Conservation (phyloP, 148 eudicot species). For the Pharnaceum exiguum region DNA sequence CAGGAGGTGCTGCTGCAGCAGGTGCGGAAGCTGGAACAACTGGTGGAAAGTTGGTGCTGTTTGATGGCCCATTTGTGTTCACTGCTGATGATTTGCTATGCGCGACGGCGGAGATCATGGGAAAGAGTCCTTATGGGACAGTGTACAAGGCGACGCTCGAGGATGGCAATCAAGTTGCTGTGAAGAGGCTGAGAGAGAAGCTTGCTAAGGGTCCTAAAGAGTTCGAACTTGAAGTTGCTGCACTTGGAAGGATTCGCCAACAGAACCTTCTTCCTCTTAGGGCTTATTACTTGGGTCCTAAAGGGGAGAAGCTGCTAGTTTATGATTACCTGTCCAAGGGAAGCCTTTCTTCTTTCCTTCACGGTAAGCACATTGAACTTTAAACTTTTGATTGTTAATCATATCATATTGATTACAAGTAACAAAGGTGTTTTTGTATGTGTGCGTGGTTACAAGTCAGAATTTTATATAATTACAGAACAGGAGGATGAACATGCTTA, state of each 20-base stretch:
- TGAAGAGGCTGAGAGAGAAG: constrained; percentile 89
- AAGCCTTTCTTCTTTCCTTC: constrained; percentile 82
- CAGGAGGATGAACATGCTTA: no score
- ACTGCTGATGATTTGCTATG: constrained; percentile 85
- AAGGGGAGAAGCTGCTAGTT: constrained; percentile 90
- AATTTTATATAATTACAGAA: no score
- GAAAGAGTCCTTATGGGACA: constrained; percentile 79
- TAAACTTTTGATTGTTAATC: not conserved
- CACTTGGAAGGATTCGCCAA: constrained; percentile 71
- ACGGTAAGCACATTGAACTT: constrained; percentile 42
- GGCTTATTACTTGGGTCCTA: constrained; percentile 86
- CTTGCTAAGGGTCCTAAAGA: constrained; percentile 76
- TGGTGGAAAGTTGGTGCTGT: constrained; percentile 84
- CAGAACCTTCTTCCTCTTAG: constrained; percentile 72
- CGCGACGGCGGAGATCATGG: constrained; percentile 92
- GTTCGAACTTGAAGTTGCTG: constrained; percentile 70
- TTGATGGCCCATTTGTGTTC: constrained; percentile 82
- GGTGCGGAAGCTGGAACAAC: constrained; percentile 41
- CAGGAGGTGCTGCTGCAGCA: constrained; percentile 25
- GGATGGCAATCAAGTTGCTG: constrained; percentile 78
- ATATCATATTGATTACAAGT: not conserved
- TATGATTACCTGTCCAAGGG: constrained; percentile 77
- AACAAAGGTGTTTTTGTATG: not conserved
- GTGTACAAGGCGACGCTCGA: constrained; percentile 86
- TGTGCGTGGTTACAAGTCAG: no score